These are phyloP conservation scores for Fomes fomentarius DNA, from an alignment of 1,284 basidiomycete species.

Conservation along the genomic window DNA sequence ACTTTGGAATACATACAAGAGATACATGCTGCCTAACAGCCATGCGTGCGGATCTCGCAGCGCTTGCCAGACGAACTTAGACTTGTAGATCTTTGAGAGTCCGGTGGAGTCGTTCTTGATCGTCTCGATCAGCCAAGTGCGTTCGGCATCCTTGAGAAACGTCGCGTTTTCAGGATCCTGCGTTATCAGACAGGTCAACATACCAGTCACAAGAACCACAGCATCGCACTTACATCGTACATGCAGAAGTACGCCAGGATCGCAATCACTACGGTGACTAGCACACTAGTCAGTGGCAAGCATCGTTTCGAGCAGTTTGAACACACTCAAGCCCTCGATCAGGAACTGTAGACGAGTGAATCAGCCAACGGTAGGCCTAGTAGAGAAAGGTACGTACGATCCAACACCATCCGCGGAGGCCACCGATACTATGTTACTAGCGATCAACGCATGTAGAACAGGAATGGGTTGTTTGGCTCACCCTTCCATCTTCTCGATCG, in stretches of 20 bases:
- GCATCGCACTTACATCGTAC: neutral
- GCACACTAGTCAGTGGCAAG: neutral
- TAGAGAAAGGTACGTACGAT: neutral
- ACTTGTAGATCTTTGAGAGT: slow-evolving; percentile 23
- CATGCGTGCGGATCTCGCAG: slow-evolving; percentile 40
- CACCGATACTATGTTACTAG: neutral
- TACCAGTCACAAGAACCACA: neutral
- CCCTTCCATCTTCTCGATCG: slow-evolving; percentile 10
- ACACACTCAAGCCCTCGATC: slow-evolving; percentile 1
- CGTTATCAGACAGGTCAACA: neutral
- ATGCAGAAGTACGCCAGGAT: slow-evolving; percentile 6
- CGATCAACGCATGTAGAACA: neutral
- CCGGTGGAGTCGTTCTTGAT: slow-evolving; percentile 30
- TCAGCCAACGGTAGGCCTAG: neutral
- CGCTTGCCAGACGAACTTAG: slow-evolving; percentile 29
- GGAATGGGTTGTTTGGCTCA: neutral
- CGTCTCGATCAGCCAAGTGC: slow-evolving; percentile 35
- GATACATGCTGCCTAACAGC: slow-evolving; percentile 39
- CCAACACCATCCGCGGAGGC: slow-evolving; percentile 6
- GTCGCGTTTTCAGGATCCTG: slow-evolving; percentile 42
- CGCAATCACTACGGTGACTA: slow-evolving; percentile 3
- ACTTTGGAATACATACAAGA: slow-evolving; percentile 15
- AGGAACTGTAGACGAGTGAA: neutral
- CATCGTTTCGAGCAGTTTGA: no score
- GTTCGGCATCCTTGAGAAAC: slow-evolving; percentile 10